phyloP scores from a whole-genome alignment of 306 rosid species.

The Echinosophora koreensis region DNA sequence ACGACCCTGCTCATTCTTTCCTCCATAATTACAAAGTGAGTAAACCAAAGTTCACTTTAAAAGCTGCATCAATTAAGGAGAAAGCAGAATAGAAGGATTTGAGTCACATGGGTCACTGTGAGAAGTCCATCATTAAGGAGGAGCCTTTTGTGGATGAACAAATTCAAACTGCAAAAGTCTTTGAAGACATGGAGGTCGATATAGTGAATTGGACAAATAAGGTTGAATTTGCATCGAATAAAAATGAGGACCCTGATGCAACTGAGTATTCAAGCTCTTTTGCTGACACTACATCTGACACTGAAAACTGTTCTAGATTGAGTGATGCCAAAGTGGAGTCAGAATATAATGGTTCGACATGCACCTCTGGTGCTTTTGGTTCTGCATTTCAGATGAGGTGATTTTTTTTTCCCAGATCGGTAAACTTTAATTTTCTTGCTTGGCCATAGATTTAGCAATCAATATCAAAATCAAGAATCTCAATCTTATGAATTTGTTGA shows the following conservation, averaged over 20 bases:
- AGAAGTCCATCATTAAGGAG: conserved; percentile 50
- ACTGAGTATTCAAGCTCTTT: conserved; percentile 93
- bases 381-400: conserved; percentile 68
- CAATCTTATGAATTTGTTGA: conserved; percentile 37
- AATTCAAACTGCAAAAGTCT: conserved; percentile 44
- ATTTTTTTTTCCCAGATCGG: conserved; percentile 4
- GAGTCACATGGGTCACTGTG: conserved; percentile 43
- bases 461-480: neutral
- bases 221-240: conserved; percentile 51
- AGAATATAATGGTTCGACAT: conserved; percentile 55
- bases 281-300: conserved; percentile 67
- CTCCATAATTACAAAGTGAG: conserved; percentile 45
- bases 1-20: conserved; percentile 52
- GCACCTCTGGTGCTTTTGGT: conserved; percentile 57
- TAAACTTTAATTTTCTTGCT: conserved; percentile 35
- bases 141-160: conserved; percentile 59
- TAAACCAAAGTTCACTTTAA: conserved; percentile 42
- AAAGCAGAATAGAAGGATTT: conserved; percentile 51
- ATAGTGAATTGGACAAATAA: conserved; percentile 64
- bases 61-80: conserved; percentile 48
- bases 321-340: conserved; percentile 89
- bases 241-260: conserved; percentile 81
- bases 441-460: conserved; percentile 25
- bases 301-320: conserved; percentile 60
- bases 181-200: conserved; percentile 69